phyloP scores from a whole-genome alignment of 768 basidiomycete genomes.

The Hemileccinum rubropunctum region DNA sequence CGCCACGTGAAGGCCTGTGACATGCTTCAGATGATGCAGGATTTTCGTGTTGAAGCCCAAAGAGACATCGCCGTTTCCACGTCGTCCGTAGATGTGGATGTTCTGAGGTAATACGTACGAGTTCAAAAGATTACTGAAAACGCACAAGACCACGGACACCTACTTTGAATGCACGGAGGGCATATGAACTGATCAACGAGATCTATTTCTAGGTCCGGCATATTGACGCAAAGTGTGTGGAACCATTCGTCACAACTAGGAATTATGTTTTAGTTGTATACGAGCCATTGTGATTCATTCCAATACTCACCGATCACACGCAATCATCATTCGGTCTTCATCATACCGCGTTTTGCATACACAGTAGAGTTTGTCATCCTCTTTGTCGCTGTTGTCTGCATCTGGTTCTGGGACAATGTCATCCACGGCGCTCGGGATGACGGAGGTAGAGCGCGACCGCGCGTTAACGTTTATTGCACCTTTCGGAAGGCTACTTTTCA shows the following conservation, averaged over 20 bases:
- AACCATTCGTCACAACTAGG: conserved; percentile 95
- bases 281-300: background rate
- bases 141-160: conserved; percentile 30
- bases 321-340: conserved; percentile 88
- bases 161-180: conserved; percentile 74
- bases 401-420: conserved; percentile 48
- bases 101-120: conserved; percentile 39
- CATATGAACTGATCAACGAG: conserved; percentile 93
- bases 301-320: conserved; percentile 75
- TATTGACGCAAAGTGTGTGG: conserved; percentile 79
- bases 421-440: conserved; percentile 50
- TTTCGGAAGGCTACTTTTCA: conserved; percentile 22
- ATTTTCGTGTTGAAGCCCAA: conserved; percentile 60
- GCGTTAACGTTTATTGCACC: conserved; percentile 28
- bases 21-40: conserved; percentile 67
- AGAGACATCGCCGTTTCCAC: conserved; percentile 77
- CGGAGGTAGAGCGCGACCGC: conserved; percentile 70
- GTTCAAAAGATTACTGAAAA: background rate
- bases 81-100: conserved; percentile 65
- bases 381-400: conserved; percentile 41
- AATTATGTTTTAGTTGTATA: background rate
- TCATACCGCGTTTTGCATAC: conserved; percentile 87
- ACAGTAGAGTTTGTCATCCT: conserved; percentile 73
- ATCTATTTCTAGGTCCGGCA: conserved; percentile 79
- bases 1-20: conserved; percentile 75